phyloP scores from a whole-genome alignment of 1,139 yeast species.

The Meyerozyma sp. region DNA sequence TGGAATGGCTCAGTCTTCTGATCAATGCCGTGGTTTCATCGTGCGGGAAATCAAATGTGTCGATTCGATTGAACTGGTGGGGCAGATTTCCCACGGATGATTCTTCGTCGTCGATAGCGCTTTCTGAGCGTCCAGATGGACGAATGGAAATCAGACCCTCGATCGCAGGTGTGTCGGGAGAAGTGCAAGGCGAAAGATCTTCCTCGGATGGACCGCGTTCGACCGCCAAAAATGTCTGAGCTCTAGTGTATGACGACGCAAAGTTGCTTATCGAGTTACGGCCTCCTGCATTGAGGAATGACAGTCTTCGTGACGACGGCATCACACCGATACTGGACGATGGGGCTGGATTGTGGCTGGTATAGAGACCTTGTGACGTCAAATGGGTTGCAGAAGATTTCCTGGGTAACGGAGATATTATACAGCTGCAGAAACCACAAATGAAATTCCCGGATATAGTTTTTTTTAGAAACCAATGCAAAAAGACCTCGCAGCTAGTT shows the following conservation, averaged over 20 bases:
- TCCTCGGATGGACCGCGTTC: slow-evolving; percentile 14
- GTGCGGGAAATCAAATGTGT: not conserved
- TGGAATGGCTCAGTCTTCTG: not conserved
- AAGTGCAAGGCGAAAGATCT: slow-evolving; percentile 22
- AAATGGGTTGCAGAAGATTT: too few relatives aligned
- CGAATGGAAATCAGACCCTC: too few relatives aligned
- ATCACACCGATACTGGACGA: not conserved
- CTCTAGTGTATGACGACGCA: slow-evolving; percentile 74
- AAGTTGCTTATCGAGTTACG: slow-evolving; percentile 70
- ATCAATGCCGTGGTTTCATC: not conserved
- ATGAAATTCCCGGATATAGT: not conserved
- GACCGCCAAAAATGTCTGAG: slow-evolving; percentile 52
- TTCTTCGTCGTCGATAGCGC: not conserved
- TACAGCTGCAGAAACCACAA: too few relatives aligned
- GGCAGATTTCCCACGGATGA: not conserved
- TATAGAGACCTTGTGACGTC: too few relatives aligned
- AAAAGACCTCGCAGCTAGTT: not conserved
- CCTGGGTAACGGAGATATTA: too few relatives aligned
- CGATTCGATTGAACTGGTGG: not conserved
- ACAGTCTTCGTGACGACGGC: slow-evolving; percentile 6
- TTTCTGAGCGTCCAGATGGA: not conserved
- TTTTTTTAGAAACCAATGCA: not conserved
- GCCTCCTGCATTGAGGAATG: slow-evolving; percentile 30
- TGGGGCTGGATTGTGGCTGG: too few relatives aligned
- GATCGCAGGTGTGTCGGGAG: slow-evolving; percentile 7